These are phyloP conservation scores for Leptographium radiaticola DNA, from an alignment of 2,329 filamentous ascomycete species.

Conservation along the genomic window DNA sequence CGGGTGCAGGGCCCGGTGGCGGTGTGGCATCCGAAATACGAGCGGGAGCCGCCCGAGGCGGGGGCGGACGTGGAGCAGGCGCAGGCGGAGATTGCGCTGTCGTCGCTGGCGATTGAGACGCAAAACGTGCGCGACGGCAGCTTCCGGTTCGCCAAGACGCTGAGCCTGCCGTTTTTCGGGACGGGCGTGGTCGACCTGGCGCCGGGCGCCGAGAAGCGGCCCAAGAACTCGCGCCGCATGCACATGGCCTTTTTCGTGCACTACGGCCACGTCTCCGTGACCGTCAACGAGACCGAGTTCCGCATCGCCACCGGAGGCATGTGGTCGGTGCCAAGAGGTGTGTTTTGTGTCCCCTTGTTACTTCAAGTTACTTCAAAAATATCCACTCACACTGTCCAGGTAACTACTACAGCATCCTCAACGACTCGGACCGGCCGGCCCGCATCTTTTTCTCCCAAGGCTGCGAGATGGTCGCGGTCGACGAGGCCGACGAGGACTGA, in stretches of 20 bases:
- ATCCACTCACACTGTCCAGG: slow-evolving; percentile 45
- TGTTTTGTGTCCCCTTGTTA: too few relatives aligned
- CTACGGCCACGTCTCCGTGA: slow-evolving; percentile 68
- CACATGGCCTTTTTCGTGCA: slow-evolving; percentile 94
- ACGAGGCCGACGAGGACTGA: slow-evolving; percentile 10
- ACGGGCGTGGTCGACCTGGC: slow-evolving; percentile 83
- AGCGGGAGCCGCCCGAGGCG: slow-evolving; percentile 36
- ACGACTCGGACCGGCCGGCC: slow-evolving; percentile 58
- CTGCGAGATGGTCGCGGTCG: slow-evolving; percentile 38
- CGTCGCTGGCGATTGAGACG: slow-evolving; percentile 41
- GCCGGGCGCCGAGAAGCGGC: slow-evolving; percentile 67
- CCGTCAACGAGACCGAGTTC: slow-evolving; percentile 62
- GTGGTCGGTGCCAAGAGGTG: slow-evolving; percentile 91
- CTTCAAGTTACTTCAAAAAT: too few relatives aligned
- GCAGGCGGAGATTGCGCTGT: slow-evolving; percentile 44
- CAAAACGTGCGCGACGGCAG: slow-evolving; percentile 49
- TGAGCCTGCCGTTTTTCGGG: slow-evolving; percentile 75
- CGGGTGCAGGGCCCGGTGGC: slow-evolving; percentile 50
- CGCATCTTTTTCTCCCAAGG: slow-evolving; percentile 89
- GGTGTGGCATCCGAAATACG: slow-evolving; percentile 47
- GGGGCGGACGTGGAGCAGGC: slow-evolving; percentile 41
- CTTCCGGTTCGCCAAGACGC: slow-evolving; percentile 82
- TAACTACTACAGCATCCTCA: slow-evolving; percentile 85
- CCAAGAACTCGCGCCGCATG: slow-evolving; percentile 91
- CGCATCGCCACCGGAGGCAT: slow-evolving; percentile 77